A percentile compares a stretch with the other conserved stretches of the same genome.
phyloP scores from a whole-genome alignment of 2,329 filamentous ascomycete genomes.

The Trichocomaceae sp. region DNA sequence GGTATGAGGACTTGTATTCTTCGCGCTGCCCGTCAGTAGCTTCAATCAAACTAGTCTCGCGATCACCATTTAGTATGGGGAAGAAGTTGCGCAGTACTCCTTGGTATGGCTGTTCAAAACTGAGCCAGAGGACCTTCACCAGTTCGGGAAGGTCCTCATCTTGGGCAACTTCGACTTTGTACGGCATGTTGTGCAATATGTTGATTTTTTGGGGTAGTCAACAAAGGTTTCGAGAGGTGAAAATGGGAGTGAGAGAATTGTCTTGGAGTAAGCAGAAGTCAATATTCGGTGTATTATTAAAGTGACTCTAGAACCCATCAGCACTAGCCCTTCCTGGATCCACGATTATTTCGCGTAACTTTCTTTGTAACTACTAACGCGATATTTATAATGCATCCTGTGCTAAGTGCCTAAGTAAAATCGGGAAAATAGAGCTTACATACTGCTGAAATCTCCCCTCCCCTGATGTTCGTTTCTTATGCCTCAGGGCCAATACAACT shows the following conservation, averaged over 20 bases:
- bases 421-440: too few species aligned
- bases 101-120: constrained; percentile 10
- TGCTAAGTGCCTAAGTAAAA: too few species aligned
- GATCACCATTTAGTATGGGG: constrained; percentile 8
- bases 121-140: background rate
- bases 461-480: too few species aligned
- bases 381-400: too few species aligned
- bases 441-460: too few species aligned
- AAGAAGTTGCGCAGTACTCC: constrained; percentile 6
- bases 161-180: constrained; percentile 8
- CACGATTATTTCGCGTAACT: too few species aligned
- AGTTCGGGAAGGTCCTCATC: constrained; percentile 5
- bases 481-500: too few species aligned
- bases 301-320: background rate
- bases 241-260: background rate
- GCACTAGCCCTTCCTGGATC: background rate
- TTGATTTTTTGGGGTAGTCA: background rate
- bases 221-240: background rate
- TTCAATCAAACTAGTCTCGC: constrained; percentile 3
- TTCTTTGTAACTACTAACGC: too few species aligned
- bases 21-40: background rate
- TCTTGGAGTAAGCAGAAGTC: background rate
- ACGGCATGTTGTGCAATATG: background rate
- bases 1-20: constrained; percentile 7
- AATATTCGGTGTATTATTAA: background rate